Percentiles rank a stretch among this genome's conserved stretches.
These are phyloP conservation scores for Daedalea quercina DNA, from an alignment of 768 basidiomycete species.

Conservation along the genomic window DNA sequence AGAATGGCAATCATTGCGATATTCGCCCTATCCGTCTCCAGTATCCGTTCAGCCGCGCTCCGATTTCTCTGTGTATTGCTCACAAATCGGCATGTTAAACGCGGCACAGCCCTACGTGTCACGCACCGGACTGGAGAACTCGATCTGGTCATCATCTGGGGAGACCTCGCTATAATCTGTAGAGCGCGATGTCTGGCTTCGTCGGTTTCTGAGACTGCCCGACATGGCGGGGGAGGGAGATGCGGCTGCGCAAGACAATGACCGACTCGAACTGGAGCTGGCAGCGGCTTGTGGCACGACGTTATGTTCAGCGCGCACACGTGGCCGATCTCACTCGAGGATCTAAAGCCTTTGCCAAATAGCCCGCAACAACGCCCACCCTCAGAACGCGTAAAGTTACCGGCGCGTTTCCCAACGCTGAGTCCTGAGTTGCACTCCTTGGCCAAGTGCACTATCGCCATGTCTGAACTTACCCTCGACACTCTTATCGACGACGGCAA, in stretches of 20 bases:
- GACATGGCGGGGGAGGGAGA: conserved; percentile 10
- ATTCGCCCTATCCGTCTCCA: conserved; percentile 62
- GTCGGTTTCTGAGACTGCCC: conserved; percentile 8
- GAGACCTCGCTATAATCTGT: conserved; percentile 1
- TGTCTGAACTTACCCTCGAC: conserved; percentile 74
- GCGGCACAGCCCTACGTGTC: conserved; percentile 12
- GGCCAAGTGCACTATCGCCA: conserved; percentile 24
- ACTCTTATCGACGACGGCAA: conserved; percentile 74
- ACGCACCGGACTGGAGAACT: conserved; percentile 14
- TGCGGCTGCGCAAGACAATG: not conserved
- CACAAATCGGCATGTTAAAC: not conserved
- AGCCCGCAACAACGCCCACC: not conserved
- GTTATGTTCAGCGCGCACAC: not conserved
- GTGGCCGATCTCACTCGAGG: not conserved
- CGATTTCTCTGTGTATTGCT: conserved; percentile 38
- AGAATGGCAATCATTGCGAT: conserved; percentile 52
- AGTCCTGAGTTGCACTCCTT: too few relatives aligned
- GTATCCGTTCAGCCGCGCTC: conserved; percentile 50
- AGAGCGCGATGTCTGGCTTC: not conserved
- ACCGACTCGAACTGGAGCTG: not conserved
- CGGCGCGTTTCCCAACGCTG: too few relatives aligned
- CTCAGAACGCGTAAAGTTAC: not conserved
- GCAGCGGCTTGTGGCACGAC: too few relatives aligned
- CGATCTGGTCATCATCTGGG: conserved; percentile 13
- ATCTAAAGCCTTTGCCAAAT: conserved; percentile 7